Conservation (phyloP, 306 rosid genomes). For the Elaeagnus macrophylla region DNA sequence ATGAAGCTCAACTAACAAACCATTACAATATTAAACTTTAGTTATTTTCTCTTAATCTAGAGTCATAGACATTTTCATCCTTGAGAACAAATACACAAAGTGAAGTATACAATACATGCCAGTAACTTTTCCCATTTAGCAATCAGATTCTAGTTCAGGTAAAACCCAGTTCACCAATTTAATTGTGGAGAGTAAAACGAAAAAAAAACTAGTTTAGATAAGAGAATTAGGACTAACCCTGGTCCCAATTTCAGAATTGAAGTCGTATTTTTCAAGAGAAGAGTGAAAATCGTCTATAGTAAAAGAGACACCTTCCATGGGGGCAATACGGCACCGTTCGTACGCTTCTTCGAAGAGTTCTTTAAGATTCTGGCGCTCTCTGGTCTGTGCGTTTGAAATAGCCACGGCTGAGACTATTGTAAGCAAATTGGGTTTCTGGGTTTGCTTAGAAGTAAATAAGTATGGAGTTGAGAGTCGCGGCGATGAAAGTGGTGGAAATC, state of each 20-base stretch:
- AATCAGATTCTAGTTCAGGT: too few relatives aligned
- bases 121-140: too few relatives aligned
- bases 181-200: not conserved
- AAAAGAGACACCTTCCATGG: conserved; percentile 67
- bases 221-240: conserved; percentile 28
- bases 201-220: not conserved
- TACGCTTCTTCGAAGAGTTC: conserved; percentile 68
- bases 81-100: too few relatives aligned
- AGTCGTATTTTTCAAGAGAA: conserved; percentile 62
- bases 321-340: conserved; percentile 71
- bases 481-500: conserved; percentile 43
- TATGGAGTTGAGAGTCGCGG: conserved; percentile 40
- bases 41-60: too few relatives aligned
- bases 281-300: conserved; percentile 45
- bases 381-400: conserved; percentile 59
- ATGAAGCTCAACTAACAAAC: too few relatives aligned
- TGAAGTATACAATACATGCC: too few relatives aligned
- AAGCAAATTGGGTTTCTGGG: conserved; percentile 20
- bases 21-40: too few relatives aligned
- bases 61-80: too few relatives aligned
- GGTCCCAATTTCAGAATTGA: conserved; percentile 58
- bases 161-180: not conserved
- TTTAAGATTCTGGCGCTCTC: conserved; percentile 50
- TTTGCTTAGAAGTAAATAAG: conserved; percentile 9
- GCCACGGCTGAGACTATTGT: conserved; percentile 49